phyloP scores from a whole-genome alignment of 2,329 filamentous ascomycete species.

The Aspergillus carbonarius region DNA sequence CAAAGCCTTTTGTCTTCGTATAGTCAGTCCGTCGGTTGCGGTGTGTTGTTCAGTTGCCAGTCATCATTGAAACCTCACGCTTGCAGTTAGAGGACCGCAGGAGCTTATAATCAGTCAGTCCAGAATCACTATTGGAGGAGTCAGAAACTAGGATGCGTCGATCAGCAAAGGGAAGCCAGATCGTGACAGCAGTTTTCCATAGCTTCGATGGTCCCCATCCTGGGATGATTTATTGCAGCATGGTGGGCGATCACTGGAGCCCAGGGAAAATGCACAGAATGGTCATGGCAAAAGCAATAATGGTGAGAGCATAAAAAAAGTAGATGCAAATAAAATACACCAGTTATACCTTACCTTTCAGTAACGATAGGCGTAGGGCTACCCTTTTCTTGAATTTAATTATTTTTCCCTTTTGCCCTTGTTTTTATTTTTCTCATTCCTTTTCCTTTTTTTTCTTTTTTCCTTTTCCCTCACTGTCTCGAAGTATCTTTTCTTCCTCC shows the following conservation, averaged over 20 bases:
- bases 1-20: slow-evolving; percentile 12
- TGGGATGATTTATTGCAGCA: slow-evolving; percentile 38
- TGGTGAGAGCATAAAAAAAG: slow-evolving; percentile 12
- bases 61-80: slow-evolving; percentile 24
- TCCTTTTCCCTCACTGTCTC: not conserved
- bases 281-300: slow-evolving; percentile 15
- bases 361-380: slow-evolving; percentile 6
- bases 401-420: not conserved
- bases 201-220: slow-evolving; percentile 35
- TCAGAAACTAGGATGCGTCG: slow-evolving; percentile 38
- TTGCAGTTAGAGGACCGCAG: slow-evolving; percentile 23
- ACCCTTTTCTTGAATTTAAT: slow-evolving; percentile 11
- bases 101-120: slow-evolving; percentile 37
- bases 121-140: slow-evolving; percentile 37
- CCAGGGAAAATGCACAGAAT: slow-evolving; percentile 30
- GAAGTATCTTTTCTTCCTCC: not conserved
- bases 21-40: slow-evolving; percentile 10
- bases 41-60: slow-evolving; percentile 25
- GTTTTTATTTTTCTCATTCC: slow-evolving; percentile 8
- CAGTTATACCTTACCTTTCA: slow-evolving; percentile 21
- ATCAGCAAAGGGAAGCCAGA: slow-evolving; percentile 36
- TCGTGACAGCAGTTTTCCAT: slow-evolving; percentile 40
- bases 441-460: not conserved
- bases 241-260: slow-evolving; percentile 38
- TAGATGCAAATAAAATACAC: slow-evolving; percentile 5